Conservation (phyloP, 345 rosid genomes). For the Brassica juncea region DNA sequence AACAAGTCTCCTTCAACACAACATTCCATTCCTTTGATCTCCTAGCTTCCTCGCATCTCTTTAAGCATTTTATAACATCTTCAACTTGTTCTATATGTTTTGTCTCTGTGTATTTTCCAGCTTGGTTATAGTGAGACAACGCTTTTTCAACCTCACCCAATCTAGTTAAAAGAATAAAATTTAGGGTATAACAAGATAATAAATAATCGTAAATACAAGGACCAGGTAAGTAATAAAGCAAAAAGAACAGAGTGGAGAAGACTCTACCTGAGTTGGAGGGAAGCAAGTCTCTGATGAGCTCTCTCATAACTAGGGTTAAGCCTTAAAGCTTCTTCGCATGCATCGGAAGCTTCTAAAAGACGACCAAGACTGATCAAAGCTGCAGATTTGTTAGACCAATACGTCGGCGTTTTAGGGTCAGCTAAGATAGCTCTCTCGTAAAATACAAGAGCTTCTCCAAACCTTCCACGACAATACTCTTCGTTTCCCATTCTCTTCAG, state of each 20-base stretch:
- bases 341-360: conserved; percentile 63
- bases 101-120: conserved; percentile 40
- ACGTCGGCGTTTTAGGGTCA: conserved; percentile 67
- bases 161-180: conserved; percentile 32
- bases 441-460: conserved; percentile 67
- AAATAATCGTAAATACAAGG: background rate
- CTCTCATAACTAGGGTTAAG: conserved; percentile 63
- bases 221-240: background rate
- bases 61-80: conserved; percentile 46
- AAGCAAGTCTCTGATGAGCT: conserved; percentile 73
- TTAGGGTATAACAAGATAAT: background rate
- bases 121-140: conserved; percentile 51
- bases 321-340: conserved; percentile 75
- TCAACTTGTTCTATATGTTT: conserved; percentile 54
- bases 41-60: conserved; percentile 47
- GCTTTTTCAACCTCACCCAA: conserved; percentile 72
- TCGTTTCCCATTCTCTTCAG: conserved; percentile 78
- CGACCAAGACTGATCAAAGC: conserved; percentile 82
- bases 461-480: conserved; percentile 69
- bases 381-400: conserved; percentile 79
- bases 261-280: conserved; percentile 56
- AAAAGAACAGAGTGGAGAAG: background rate
- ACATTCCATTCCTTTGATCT: conserved; percentile 52
- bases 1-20: conserved; percentile 51
- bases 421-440: conserved; percentile 75